Percentiles rank a stretch among this genome's conserved stretches.
These are phyloP conservation scores for Chaetomiaceae sp. DNA, from an alignment of 2,329 filamentous ascomycete genomes.

Conservation along the genomic window DNA sequence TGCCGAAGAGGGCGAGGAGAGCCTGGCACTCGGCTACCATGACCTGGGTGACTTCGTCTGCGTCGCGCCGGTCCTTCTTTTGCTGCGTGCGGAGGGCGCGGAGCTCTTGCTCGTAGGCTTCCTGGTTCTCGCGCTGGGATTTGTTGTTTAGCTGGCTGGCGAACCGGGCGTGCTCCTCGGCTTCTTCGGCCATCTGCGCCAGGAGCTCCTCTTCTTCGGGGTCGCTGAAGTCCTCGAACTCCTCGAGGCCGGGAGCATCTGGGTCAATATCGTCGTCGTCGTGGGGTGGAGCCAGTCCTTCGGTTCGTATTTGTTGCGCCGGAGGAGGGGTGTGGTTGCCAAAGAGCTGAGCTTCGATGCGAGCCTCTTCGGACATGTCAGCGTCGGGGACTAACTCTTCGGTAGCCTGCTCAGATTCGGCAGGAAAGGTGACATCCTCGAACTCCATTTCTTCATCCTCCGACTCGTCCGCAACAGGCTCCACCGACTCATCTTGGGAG, in stretches of 20 bases:
- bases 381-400: conserved; percentile 6
- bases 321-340: conserved; percentile 26
- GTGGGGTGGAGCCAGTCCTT: conserved; percentile 23
- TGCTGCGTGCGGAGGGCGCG: conserved; percentile 87
- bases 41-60: conserved; percentile 91
- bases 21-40: conserved; percentile 97
- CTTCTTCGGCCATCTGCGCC: conserved; percentile 79
- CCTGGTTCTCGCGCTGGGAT: conserved; percentile 62
- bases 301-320: conserved; percentile 24
- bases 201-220: conserved; percentile 90
- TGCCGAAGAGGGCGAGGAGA: conserved; percentile 80
- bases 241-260: conserved; percentile 50
- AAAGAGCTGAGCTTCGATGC: conserved; percentile 25
- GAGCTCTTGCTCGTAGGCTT: conserved; percentile 82
- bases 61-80: conserved; percentile 91
- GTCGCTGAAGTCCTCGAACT: conserved; percentile 74
- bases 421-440: conserved; percentile 34
- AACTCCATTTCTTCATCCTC: conserved; percentile 32
- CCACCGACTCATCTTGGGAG: background rate
- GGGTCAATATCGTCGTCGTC: conserved; percentile 24
- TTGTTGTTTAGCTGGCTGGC: conserved; percentile 81
- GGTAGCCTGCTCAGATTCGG: conserved; percentile 1
- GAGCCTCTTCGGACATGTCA: conserved; percentile 29
- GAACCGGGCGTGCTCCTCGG: conserved; percentile 90
- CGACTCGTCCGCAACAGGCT: conserved; percentile 6